Conservation (phyloP, 2,329 filamentous ascomycete genomes). For the Mycosphaerelloides madeirae region DNA sequence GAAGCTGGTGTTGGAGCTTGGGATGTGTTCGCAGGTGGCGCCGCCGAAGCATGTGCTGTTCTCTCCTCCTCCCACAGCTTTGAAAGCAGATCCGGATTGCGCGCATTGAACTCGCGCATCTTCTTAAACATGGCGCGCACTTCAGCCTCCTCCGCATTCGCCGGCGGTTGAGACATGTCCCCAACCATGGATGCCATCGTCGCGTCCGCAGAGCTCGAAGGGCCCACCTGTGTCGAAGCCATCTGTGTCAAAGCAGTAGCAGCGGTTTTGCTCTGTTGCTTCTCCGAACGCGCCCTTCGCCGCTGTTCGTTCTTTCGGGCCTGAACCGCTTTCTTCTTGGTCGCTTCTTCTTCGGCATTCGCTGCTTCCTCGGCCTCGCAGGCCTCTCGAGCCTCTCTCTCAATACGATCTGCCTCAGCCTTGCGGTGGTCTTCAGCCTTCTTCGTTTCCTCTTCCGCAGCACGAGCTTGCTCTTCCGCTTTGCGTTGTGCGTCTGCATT, state of each 20-base stretch:
- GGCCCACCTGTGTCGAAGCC: constrained; percentile 10
- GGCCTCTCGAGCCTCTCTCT: constrained; percentile 22
- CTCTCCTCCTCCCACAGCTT: constrained; percentile 54
- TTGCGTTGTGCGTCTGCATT: constrained; percentile 31
- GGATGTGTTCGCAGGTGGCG: constrained; percentile 7
- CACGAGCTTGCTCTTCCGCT: constrained; percentile 29
- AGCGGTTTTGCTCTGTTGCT: constrained; percentile 26
- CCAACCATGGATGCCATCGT: constrained; percentile 17
- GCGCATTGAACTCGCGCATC: constrained; percentile 53
- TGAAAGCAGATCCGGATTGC: constrained; percentile 52
- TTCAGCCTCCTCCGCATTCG: constrained; percentile 44
- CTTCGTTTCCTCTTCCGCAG: constrained; percentile 26
- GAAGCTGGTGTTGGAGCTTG: constrained; percentile 2
- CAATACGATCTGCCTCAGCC: constrained; percentile 21
- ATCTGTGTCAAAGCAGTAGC: constrained; percentile 26
- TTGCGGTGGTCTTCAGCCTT: constrained; percentile 33
- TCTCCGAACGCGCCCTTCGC: constrained; percentile 28
- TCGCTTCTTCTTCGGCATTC: constrained; percentile 25
- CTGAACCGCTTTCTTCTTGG: constrained; percentile 23
- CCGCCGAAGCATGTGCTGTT: constrained; percentile 29
- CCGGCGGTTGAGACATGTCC: constrained; percentile 19
- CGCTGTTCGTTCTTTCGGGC: constrained; percentile 27
- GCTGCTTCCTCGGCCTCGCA: constrained; percentile 25
- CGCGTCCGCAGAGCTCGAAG: constrained; percentile 11
- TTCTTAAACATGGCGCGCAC: constrained; percentile 54